Conservation (phyloP, 2,329 filamentous ascomycete species). For the Cylindrodendrum hubeiense region DNA sequence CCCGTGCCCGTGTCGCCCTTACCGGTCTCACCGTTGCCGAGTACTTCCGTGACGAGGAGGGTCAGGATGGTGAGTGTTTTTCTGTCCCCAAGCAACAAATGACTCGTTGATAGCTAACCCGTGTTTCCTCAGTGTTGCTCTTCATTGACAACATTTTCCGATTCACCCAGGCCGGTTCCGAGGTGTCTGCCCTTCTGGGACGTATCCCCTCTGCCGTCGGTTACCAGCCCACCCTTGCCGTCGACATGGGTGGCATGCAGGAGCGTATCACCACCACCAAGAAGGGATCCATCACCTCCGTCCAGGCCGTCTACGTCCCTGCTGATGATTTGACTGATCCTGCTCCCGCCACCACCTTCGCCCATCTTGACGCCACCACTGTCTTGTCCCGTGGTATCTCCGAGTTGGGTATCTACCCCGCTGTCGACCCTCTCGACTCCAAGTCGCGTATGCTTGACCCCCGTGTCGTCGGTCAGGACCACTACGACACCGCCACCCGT, state of each 20-base stretch:
- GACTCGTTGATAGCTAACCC: slow-evolving; percentile 13
- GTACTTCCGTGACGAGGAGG: slow-evolving; percentile 81
- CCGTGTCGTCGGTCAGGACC: slow-evolving; percentile 97
- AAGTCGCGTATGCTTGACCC: slow-evolving; percentile 99
- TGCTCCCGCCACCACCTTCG: slow-evolving; percentile 98
- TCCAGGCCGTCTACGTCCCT: slow-evolving; percentile 99
- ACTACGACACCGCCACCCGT: slow-evolving; percentile 94
- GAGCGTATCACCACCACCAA: slow-evolving; percentile 99
- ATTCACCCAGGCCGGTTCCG: slow-evolving; percentile 99
- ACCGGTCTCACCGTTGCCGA: slow-evolving; percentile 87
- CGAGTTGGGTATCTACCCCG: slow-evolving; percentile 99
- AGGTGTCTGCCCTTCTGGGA: slow-evolving; percentile 98
- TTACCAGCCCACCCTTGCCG: slow-evolving; percentile 98
- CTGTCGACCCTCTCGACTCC: slow-evolving; percentile 99
- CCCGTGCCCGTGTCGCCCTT: slow-evolving; percentile 99
- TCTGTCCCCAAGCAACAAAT: not conserved
- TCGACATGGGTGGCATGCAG: slow-evolving; percentile 99
- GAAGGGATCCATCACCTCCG: slow-evolving; percentile 99
- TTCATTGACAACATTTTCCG: slow-evolving; percentile 99
- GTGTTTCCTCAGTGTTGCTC: slow-evolving; percentile 78
- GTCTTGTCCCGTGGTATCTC: slow-evolving; percentile 99
- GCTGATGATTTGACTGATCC: slow-evolving; percentile 99
- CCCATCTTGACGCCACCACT: slow-evolving; percentile 99
- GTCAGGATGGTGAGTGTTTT: slow-evolving; percentile 81
- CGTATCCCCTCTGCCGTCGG: slow-evolving; percentile 99